phyloP scores from a whole-genome alignment of 2,329 filamentous ascomycete genomes.

The Beauveria caledonica region DNA sequence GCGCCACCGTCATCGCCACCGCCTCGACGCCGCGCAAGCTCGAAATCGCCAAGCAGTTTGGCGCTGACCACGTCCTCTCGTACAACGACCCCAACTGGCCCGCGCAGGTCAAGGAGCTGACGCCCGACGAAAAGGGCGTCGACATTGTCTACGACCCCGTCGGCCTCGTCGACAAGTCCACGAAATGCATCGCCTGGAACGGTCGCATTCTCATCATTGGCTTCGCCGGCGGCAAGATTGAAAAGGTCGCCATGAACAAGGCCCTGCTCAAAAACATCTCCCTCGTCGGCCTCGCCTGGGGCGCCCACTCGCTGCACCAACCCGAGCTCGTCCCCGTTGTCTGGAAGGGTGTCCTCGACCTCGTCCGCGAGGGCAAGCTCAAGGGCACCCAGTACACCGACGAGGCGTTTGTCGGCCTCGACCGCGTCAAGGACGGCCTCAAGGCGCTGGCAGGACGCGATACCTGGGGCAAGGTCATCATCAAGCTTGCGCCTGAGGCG shows the following conservation, averaged over 20 bases:
- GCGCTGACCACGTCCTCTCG: slow-evolving; percentile 76
- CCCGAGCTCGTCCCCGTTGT: slow-evolving; percentile 60
- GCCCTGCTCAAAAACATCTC: slow-evolving; percentile 90
- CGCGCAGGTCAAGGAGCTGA: slow-evolving; percentile 67
- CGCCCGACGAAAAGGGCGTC: slow-evolving; percentile 63
- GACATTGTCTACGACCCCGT: slow-evolving; percentile 96
- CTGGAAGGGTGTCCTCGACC: slow-evolving; percentile 72
- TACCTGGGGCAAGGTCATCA: slow-evolving; percentile 94
- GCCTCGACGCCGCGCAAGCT: slow-evolving; percentile 75
- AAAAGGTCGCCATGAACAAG: slow-evolving; percentile 88
- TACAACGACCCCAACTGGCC: slow-evolving; percentile 61
- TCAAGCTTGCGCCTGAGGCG: slow-evolving; percentile 67
- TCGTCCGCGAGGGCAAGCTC: slow-evolving; percentile 73
- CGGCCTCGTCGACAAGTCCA: slow-evolving; percentile 75
- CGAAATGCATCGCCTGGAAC: slow-evolving; percentile 93
- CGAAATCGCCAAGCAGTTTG: slow-evolving; percentile 68
- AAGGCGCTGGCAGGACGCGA: slow-evolving; percentile 69
- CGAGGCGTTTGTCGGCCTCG: slow-evolving; percentile 72
- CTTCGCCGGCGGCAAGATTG: slow-evolving; percentile 67
- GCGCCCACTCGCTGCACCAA: slow-evolving; percentile 69
- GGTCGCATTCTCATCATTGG: slow-evolving; percentile 80
- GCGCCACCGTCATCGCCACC: slow-evolving; percentile 88
- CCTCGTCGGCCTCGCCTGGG: slow-evolving; percentile 87
- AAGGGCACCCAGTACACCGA: slow-evolving; percentile 76
- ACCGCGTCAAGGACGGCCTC: slow-evolving; percentile 68